Evolutionary conservation across 2,329 filamentous ascomycete species (phyloP), one percentile per base, ranked within the genome.

Genomic region (Epichloe gansuensis): DNA sequence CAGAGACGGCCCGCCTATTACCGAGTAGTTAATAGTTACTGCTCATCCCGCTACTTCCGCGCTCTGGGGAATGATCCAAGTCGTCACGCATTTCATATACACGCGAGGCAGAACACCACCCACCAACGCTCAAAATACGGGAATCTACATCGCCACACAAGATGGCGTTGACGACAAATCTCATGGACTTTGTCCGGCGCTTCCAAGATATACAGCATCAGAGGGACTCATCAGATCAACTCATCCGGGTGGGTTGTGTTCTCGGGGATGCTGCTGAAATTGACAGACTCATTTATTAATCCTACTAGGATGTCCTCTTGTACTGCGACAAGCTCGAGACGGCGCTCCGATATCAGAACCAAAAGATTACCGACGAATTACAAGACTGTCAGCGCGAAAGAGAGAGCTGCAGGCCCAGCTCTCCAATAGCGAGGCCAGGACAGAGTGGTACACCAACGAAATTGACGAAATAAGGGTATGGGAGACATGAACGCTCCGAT

Each of bases 321-420:
- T 63, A 67, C 47, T 63, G 60, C 56, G 68, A 79, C 54, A 59
- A 60, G 13, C 54, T 76, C 48, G 75, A 81, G 60, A 65, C 62
- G 17, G 60, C 54, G 5, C 61, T 77, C 4, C 67, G 66, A 23
- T 60, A 67, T 38, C 74, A 81, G 59, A 79, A 75, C 55, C 57
- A 59, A 1, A 59, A 59, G 8, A 65, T 81, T 5, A 58, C 55
- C 45, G 63, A 69, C 39, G 64, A 74, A 53, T 61, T 80, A 11
- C 64, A 63, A 44, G 67, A 76, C 57, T 62, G 67, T 37, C 67
- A 72, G 50, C 69, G 80, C 55, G 77, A 82, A 57, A 75, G 55
- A 67, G 75, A 52, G 74, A 79, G 7, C 63, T 80, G 41, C 75
- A 81, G 60, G 69, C 74, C 54, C 69, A 67, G 46, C 59, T 78